Evolutionary conservation across 805 yeast genomes (phyloP).

Genomic region (Lipomyces starkeyi): DNA sequence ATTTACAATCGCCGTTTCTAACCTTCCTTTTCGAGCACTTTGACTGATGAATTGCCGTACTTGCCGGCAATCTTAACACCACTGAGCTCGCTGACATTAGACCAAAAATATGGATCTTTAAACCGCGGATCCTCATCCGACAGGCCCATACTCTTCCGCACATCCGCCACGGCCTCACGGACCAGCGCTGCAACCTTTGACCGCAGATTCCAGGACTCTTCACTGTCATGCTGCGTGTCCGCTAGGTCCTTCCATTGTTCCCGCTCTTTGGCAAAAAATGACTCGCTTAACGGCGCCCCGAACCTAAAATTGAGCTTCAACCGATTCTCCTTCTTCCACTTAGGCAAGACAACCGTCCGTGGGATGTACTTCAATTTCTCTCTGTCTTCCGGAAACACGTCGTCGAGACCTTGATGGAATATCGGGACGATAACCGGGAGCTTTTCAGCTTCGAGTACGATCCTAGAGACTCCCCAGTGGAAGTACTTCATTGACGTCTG

Average conservation of each 20-base stretch:
- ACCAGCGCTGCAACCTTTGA: constrained; percentile 71
- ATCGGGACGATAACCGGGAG: constrained; percentile 90
- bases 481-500: constrained; percentile 90
- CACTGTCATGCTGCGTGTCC: constrained; percentile 61
- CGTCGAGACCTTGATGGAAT: constrained; percentile 83
- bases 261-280: constrained; percentile 64
- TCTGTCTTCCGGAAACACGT: constrained; percentile 79
- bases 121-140: constrained; percentile 72
- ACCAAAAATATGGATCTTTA: constrained; percentile 75
- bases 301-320: constrained; percentile 65
- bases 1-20: constrained; percentile 8
- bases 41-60: constrained; percentile 48
- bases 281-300: constrained; percentile 73
- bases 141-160: constrained; percentile 43
- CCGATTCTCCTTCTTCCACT: constrained; percentile 12
- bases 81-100: constrained; percentile 63
- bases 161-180: constrained; percentile 59
- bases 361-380: constrained; percentile 57
- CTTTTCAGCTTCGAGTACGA: constrained; percentile 78
- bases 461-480: constrained; percentile 91
- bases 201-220: constrained; percentile 68
- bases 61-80: constrained; percentile 74
- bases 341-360: constrained; percentile 52
- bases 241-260: constrained; percentile 69
- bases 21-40: constrained; percentile 32